Percentiles rank a stretch among this genome's conserved stretches.
These are phyloP conservation scores for Parathielavia hyrcaniae DNA, from an alignment of 495 filamentous ascomycete genomes.

Conservation along the genomic window DNA sequence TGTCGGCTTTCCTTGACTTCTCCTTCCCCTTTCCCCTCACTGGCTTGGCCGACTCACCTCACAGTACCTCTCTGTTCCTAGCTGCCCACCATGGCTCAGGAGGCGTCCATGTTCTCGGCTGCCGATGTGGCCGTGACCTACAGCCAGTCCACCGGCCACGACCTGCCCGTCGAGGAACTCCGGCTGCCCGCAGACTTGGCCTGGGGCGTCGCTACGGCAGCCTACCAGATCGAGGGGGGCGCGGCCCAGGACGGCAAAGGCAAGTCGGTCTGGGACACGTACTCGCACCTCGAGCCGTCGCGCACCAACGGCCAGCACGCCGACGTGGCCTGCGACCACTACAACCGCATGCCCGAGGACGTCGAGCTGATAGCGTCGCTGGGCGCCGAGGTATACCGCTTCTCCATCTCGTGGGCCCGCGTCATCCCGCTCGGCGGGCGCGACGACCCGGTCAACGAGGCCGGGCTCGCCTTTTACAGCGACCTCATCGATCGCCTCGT, in stretches of 20 bases:
- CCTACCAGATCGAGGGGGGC: constrained; percentile 44
- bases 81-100: not conserved
- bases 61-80: not conserved
- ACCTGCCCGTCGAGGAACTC: not conserved
- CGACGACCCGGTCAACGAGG: constrained; percentile 34
- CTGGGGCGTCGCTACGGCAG: constrained; percentile 6
- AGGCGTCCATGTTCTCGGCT: not conserved
- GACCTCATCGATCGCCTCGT: constrained; percentile 48
- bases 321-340: constrained; percentile 31
- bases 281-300: constrained; percentile 28
- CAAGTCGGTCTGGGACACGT: constrained; percentile 38
- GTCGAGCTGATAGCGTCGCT: constrained; percentile 28
- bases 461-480: constrained; percentile 45
- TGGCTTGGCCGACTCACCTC: no score
- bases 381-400: constrained; percentile 30
- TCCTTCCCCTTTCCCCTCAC: no score
- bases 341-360: constrained; percentile 28
- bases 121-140: not conserved
- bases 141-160: not conserved
- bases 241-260: constrained; percentile 41
- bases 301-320: constrained; percentile 28
- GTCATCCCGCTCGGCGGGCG: constrained; percentile 30
- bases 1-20: no score
- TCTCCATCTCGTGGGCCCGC: constrained; percentile 34
- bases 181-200: not conserved